Evolutionary conservation across 2,329 filamentous ascomycete genomes (phyloP), one percentile per base, ranked within the genome.

Genomic region (Ceratocystis lukuohia): DNA sequence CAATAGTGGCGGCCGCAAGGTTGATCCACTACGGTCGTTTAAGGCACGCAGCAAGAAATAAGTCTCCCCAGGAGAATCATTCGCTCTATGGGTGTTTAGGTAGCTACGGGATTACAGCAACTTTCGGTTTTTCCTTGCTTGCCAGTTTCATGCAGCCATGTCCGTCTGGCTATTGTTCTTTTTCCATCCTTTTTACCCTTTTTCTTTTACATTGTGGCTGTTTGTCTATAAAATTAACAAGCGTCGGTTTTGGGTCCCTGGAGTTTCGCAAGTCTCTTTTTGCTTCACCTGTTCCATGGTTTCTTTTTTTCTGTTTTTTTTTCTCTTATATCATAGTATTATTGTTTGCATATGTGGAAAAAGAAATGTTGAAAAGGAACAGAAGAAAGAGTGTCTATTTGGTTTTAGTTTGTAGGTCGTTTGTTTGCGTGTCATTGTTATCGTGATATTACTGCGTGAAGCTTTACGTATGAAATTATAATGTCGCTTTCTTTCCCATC

Each of bases 21-120:
- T 83, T 64, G 91, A 97, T 78, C 92, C 93, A 5, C 78, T 96
- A 73, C 95, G 93, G 80, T 92, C 88, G 7, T 94, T 96, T 75
- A 96, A 90, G 75, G 83, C 83, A 28, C 78, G 81, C 75, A 75
- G 66, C 44, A 68, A 68, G 59, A 64, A 67, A 45, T 65, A 25
- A 50, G 20, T 1, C 7, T 12, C 7, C 5, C 5, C 17, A 30
- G 33, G 20, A n/a, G 6, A 61, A 33, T 8, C 7, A 28, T 22
- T 10, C 6, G 30, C 5, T 66, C 30, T 48, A 45, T 6, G 22
- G 25, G 22, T 20, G n/a, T 20, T 2, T n/a, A 20, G n/a, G 6
- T 50, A 22, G 46, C 20, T 50, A n/a, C 5, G 17, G 17, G 17
- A 7, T 33, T 33, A 17, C 20, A 28, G 56, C 7, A 7, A 41